A percentile compares a stretch with the other conserved stretches of the same genome.
Evolutionary conservation across 2,329 filamentous ascomycete species (phyloP).

Genomic region (Cladosporium oxysporum): DNA sequence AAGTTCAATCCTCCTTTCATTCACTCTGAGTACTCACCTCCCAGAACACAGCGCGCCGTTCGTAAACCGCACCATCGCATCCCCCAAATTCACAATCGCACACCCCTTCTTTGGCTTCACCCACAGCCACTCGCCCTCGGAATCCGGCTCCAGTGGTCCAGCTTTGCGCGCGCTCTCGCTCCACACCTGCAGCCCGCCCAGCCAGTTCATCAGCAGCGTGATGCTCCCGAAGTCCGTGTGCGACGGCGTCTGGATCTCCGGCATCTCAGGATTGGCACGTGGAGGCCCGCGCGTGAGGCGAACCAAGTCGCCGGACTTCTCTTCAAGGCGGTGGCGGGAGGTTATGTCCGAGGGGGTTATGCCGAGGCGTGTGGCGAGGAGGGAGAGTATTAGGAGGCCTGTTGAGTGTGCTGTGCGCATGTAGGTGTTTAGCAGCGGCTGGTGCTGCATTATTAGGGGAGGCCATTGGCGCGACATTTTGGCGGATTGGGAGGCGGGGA

Average conservation of each 20-base stretch:
- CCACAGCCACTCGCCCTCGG: slow-evolving; percentile 50
- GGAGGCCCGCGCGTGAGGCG: slow-evolving; percentile 55
- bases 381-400: slow-evolving; percentile 47
- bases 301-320: slow-evolving; percentile 53
- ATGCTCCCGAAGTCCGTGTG: slow-evolving; percentile 61
- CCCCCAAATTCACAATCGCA: slow-evolving; percentile 52
- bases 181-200: slow-evolving; percentile 58
- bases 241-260: slow-evolving; percentile 39
- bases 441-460: slow-evolving; percentile 29
- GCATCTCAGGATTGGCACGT: slow-evolving; percentile 39
- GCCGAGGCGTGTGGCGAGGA: slow-evolving; percentile 49
- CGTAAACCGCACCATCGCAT: slow-evolving; percentile 50
- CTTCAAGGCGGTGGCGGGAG: slow-evolving; percentile 47
- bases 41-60: slow-evolving; percentile 45
- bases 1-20: neutral
- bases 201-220: slow-evolving; percentile 58
- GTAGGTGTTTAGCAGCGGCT: slow-evolving; percentile 45
- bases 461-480: slow-evolving; percentile 34
- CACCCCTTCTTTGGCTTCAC: slow-evolving; percentile 54
- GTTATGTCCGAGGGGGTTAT: slow-evolving; percentile 47
- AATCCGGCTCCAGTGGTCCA: slow-evolving; percentile 29
- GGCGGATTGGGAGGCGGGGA: slow-evolving; percentile 36
- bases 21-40: neutral
- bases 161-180: slow-evolving; percentile 36
- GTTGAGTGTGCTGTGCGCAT: slow-evolving; percentile 49